Base-by-base conservation (phyloP, 805 yeast species). In the Zygotorulaspora chibaensis region DNA sequence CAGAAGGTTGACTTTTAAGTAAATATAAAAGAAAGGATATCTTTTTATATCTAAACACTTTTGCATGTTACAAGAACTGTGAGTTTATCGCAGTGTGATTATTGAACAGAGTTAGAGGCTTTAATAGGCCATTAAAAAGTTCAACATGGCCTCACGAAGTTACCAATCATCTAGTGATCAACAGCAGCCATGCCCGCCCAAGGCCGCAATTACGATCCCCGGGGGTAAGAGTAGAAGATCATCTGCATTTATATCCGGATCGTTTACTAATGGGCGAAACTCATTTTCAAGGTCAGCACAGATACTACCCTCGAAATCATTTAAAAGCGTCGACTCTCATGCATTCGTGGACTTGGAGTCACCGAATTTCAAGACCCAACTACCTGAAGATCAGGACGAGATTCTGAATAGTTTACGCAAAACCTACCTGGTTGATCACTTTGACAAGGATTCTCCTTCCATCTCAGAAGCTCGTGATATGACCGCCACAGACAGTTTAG, bases 351-450 rank as follows among this genome's bases (percentile, higher is more conserved):
- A 60, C 44, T 42, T 62, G 7, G 55, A 50, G 8, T 59, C 67
- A 1, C 70, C 70, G 6, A 62, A 62, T 42, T 66, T 66, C 38
- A 56, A 53, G 44, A 59, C 61, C 2, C 45, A 43, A 15, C 52
- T 55, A 16, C 54, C 47, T 3, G 47, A 46, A 3, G 59, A 62
- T 11, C 57, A 56, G 15, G 65, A 61, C 8, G 64, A 63, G 36
- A 64, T 65, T 7, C 42, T 61, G 2, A 62, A 61, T 40, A 62
- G 67, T 43, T 47, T 66, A 13, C 52, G 65, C 35, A 58, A 59
- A 33, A 60, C 58, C 38, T 66, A 63, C 41, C 40, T 66, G 26
- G 57, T 55, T 11, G 55, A 50, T 18, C 34, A 45, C 8, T 34
- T 36, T 36, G 38, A 45, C 8, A 42, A 38, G 12, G 49, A 43